phyloP scores from a whole-genome alignment of 768 basidiomycete species.

The Pleurotus ostreatus region DNA sequence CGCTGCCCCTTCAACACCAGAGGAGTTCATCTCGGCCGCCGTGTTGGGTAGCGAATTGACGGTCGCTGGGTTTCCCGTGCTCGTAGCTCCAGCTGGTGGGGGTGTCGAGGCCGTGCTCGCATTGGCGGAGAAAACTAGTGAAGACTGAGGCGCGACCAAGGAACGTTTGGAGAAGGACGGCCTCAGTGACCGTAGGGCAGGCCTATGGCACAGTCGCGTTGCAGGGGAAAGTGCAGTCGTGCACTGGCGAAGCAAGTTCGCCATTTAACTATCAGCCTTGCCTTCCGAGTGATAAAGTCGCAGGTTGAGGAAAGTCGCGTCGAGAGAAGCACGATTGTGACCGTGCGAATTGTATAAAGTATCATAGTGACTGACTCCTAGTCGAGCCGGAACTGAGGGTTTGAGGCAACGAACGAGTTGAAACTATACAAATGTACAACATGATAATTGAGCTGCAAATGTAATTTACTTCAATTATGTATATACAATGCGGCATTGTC shows the following conservation, averaged over 20 bases:
- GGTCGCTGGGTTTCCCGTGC: constrained; percentile 11
- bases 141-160: background rate
- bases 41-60: background rate
- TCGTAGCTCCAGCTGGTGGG: constrained; percentile 4
- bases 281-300: too few species aligned
- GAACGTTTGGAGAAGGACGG: background rate
- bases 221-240: background rate
- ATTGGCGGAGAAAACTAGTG: background rate
- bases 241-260: background rate
- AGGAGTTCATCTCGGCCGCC: constrained; percentile 9
- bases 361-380: too few species aligned
- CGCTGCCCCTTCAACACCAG: background rate
- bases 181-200: background rate
- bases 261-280: background rate
- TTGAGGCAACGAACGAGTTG: too few species aligned
- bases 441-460: background rate
- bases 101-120: constrained; percentile 7
- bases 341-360: too few species aligned
- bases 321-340: background rate
- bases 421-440: background rate
- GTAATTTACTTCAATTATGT: background rate
- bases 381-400: too few species aligned
- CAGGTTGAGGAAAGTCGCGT: background rate
- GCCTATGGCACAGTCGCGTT: background rate
- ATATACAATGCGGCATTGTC: too few species aligned